Percentiles rank a stretch among this genome's conserved stretches.
phyloP scores from a whole-genome alignment of 768 basidiomycete genomes.

The Pisolithus marmoratus region DNA sequence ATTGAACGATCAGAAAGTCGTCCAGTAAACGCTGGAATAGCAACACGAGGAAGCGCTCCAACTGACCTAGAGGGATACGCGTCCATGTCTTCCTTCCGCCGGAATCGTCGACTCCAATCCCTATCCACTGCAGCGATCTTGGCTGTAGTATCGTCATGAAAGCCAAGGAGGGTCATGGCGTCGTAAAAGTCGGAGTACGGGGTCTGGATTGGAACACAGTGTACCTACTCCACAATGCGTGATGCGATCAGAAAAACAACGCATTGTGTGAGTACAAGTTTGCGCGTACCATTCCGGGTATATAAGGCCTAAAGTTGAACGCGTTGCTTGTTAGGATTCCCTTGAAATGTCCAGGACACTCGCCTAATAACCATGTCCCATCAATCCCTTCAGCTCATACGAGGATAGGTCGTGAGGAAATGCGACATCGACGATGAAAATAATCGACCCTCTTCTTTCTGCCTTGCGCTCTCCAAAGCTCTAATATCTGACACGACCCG shows the following conservation, averaged over 20 bases:
- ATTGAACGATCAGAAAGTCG: neutral
- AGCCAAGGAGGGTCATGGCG: slow-evolving; percentile 65
- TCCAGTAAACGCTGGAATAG: neutral
- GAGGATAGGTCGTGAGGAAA: neutral
- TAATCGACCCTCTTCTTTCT: slow-evolving; percentile 47
- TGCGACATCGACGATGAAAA: slow-evolving; percentile 55
- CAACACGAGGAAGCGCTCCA: neutral
- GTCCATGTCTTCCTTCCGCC: slow-evolving; percentile 55
- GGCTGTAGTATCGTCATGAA: slow-evolving; percentile 53
- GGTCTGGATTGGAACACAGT: slow-evolving; percentile 65
- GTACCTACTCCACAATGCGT: slow-evolving; percentile 56
- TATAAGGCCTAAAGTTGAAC: slow-evolving; percentile 56
- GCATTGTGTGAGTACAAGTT: too few relatives aligned
- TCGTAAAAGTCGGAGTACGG: slow-evolving; percentile 69
- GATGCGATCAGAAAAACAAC: too few relatives aligned
- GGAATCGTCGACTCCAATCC: slow-evolving; percentile 51
- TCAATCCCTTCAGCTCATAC: neutral
- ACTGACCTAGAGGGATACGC: slow-evolving; percentile 55
- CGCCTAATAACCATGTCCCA: slow-evolving; percentile 25
- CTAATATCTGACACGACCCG: slow-evolving; percentile 41
- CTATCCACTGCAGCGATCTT: slow-evolving; percentile 53
- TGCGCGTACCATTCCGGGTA: slow-evolving; percentile 57
- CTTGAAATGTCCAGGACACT: slow-evolving; percentile 57
- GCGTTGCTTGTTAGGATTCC: slow-evolving; percentile 52
- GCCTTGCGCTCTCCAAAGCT: slow-evolving; percentile 41